Percentiles rank a stretch among this genome's conserved stretches.
These are phyloP conservation scores for Magnolia sinica DNA, from an alignment of 164 flowering plant genomes.

Conservation along the genomic window DNA sequence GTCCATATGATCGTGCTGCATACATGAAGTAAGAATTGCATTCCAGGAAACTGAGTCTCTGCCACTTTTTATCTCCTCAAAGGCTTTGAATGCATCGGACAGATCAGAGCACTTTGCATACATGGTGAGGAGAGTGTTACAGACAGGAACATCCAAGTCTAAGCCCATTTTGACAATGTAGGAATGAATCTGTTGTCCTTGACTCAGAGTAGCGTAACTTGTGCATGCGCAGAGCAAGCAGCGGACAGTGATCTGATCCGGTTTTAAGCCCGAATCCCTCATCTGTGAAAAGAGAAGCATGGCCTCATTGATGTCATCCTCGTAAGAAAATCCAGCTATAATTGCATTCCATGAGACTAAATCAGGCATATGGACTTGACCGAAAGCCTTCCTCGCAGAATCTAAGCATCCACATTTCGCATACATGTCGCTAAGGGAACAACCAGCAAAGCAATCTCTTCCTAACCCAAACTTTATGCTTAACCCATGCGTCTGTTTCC, in stretches of 20 bases:
- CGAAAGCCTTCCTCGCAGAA: constrained; percentile 45
- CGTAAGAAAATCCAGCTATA: constrained; percentile 50
- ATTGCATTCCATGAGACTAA: constrained; percentile 72
- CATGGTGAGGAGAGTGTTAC: constrained; percentile 61
- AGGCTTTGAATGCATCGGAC: constrained; percentile 35
- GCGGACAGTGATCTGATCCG: constrained; percentile 50
- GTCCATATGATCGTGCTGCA: constrained; percentile 38
- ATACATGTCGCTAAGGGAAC: constrained; percentile 77
- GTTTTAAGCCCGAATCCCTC: constrained; percentile 40
- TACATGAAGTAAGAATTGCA: constrained; percentile 54
- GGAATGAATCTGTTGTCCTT: constrained; percentile 53
- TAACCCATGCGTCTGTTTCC: constrained; percentile 56
- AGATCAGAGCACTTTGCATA: constrained; percentile 49
- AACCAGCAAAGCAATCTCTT: constrained; percentile 43
- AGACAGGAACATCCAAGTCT: constrained; percentile 32
- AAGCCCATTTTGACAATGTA: constrained; percentile 45
- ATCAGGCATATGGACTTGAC: constrained; percentile 53
- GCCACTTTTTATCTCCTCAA: constrained; percentile 31
- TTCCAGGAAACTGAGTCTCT: constrained; percentile 68
- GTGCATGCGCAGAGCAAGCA: constrained; percentile 55
- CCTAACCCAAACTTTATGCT: constrained; percentile 58
- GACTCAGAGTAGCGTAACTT: constrained; percentile 25
- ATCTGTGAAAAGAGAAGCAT: constrained; percentile 38
- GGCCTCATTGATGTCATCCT: constrained; percentile 40
- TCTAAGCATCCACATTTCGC: constrained; percentile 55